Conservation (phyloP, 164 flowering plant genomes). For the Vitis rotundifolia region DNA sequence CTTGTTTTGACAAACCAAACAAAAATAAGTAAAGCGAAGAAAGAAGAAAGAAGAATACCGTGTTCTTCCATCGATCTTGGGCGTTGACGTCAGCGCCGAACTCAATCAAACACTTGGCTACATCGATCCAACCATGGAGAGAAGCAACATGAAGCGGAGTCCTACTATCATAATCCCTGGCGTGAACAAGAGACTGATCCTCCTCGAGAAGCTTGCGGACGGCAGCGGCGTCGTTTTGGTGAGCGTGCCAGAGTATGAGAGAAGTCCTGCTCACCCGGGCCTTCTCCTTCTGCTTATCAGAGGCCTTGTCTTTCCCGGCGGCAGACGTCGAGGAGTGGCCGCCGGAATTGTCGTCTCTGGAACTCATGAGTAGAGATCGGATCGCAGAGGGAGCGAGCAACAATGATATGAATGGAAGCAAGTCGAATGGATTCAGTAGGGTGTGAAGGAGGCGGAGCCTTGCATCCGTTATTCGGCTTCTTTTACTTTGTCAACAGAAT, state of each 20-base stretch:
- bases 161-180: slow-evolving; percentile 85
- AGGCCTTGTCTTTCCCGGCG: slow-evolving; percentile 15
- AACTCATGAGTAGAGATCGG: slow-evolving; percentile 41
- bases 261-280: slow-evolving; percentile 84
- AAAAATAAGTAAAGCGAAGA: not conserved
- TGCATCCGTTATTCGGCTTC: slow-evolving; percentile 12
- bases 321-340: slow-evolving; percentile 20
- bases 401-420: too few species aligned
- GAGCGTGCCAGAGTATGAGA: slow-evolving; percentile 92
- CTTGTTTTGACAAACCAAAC: not conserved
- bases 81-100: slow-evolving; percentile 93
- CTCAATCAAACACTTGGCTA: slow-evolving; percentile 82
- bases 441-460: not conserved
- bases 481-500: slow-evolving; percentile 28
- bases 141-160: slow-evolving; percentile 98
- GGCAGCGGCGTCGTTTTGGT: slow-evolving; percentile 85
- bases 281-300: slow-evolving; percentile 79
- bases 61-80: slow-evolving; percentile 98
- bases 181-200: slow-evolving; percentile 72
- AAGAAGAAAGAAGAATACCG: slow-evolving; percentile 37
- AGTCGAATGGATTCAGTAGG: too few species aligned
- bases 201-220: slow-evolving; percentile 90
- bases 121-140: slow-evolving; percentile 91
- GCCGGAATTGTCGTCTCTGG: slow-evolving; percentile 23
- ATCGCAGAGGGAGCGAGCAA: not conserved